Conservation (phyloP, 2,329 filamentous ascomycete genomes). For the Stylonectria norvegica region DNA sequence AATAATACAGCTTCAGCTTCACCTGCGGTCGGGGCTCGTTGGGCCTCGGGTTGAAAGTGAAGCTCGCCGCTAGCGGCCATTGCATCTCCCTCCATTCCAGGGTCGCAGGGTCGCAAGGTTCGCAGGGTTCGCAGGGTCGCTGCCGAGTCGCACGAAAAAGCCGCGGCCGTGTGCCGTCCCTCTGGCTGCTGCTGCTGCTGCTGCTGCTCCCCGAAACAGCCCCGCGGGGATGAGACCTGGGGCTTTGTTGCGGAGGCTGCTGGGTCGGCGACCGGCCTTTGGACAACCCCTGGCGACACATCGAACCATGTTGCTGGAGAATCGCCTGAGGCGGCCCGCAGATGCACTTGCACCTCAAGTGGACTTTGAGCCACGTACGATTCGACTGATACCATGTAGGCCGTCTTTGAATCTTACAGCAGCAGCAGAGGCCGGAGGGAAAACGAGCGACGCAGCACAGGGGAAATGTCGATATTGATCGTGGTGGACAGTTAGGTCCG, state of each 20-base stretch:
- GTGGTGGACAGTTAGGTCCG: not conserved
- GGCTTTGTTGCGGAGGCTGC: constrained; percentile 8
- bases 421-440: not conserved
- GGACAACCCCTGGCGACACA: constrained; percentile 10
- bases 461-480: not conserved
- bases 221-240: too few relatives aligned
- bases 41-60: not conserved
- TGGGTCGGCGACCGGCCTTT: constrained; percentile 16
- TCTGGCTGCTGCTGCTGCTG: too few relatives aligned
- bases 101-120: too few relatives aligned
- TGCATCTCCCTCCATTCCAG: constrained; percentile 29
- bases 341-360: constrained; percentile 6
- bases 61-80: constrained; percentile 8
- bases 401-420: not conserved
- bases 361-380: constrained; percentile 6
- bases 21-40: not conserved
- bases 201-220: too few relatives aligned
- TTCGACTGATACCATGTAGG: too few relatives aligned
- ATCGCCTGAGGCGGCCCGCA: constrained; percentile 25
- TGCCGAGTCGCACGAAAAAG: too few relatives aligned
- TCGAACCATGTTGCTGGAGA: constrained; percentile 25
- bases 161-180: too few relatives aligned
- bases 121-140: too few relatives aligned
- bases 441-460: too few relatives aligned
- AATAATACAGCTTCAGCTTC: too few relatives aligned